Evolutionary conservation across 306 rosid species (phyloP), one percentile per base, ranked within the genome.

Genomic region (Neltuma alba): DNA sequence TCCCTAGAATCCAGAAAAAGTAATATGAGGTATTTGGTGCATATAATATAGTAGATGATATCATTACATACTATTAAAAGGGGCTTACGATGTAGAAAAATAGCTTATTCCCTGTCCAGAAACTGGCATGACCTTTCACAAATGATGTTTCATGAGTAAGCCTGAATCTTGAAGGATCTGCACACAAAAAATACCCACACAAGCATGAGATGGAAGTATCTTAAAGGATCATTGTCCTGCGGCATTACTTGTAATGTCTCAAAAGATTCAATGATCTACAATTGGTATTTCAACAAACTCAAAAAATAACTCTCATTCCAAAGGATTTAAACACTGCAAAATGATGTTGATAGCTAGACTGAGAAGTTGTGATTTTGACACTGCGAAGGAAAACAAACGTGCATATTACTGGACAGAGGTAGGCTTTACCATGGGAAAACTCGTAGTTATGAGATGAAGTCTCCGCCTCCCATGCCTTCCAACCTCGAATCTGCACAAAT

Each of bases 381-480:
- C 52, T 20, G 20, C 48, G 50, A 79, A 72, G 50, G 31, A 48
- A 55, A 79, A 45, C n/a, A 69, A 42, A 45, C 36, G n/a, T 37
- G 14, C 7, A 66, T 34, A 77, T 60, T 60, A 67, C 61, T 40
- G 79, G 63, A 28, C 72, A 57, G 66, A 47, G n/a, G 54, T 91
- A 48, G 1, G 6, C 21, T 8, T 54, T 21, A 93, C 99, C 99
- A 81, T 82, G 88, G 23, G 98, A 86, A 55, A 93, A 91, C 88
- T 93, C 98, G 31, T 89, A 88, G 44, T 86, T 83, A 75, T 86
- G 91, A 52, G 96, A 80, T 23, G 90, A 87, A 52, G 98, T 96
- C 85, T 96, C 99, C 41, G 45, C 84, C 80, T 96, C 99, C 99
- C 99, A 96, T 2, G 83, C 85, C 85, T 93, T 96, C 99, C 99